Conservation (phyloP, 495 filamentous ascomycete species). For the Geopyxis carbonaria region DNA sequence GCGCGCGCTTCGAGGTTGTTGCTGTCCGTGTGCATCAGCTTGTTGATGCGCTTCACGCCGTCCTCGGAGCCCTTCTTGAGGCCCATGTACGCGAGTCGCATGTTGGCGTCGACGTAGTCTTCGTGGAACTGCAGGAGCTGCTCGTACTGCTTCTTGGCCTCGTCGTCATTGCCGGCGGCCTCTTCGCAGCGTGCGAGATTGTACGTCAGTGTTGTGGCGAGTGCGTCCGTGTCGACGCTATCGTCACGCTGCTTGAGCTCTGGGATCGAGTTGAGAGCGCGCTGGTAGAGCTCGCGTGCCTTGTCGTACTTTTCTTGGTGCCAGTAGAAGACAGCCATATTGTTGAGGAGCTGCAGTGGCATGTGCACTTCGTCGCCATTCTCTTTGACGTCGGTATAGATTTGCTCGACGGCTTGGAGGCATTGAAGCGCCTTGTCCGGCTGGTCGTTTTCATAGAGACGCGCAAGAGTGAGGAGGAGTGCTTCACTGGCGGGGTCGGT, state of each 20-base stretch:
- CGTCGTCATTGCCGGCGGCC: constrained; percentile 57
- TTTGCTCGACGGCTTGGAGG: constrained; percentile 53
- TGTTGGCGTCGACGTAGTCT: constrained; percentile 81
- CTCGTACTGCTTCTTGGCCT: constrained; percentile 76
- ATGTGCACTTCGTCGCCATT: constrained; percentile 46
- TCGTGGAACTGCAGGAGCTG: constrained; percentile 61
- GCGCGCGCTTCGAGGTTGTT: constrained; percentile 78
- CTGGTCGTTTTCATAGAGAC: constrained; percentile 68
- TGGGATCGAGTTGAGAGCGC: constrained; percentile 58
- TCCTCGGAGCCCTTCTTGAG: constrained; percentile 73
- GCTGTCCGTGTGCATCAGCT: constrained; percentile 62
- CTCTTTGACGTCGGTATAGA: constrained; percentile 39
- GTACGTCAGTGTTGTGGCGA: constrained; percentile 86
- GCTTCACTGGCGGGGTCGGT: constrained; percentile 61
- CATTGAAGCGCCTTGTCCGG: constrained; percentile 87
- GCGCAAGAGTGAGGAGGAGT: constrained; percentile 79
- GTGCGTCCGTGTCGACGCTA: constrained; percentile 63
- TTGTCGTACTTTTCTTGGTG: constrained; percentile 63
- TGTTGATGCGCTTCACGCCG: constrained; percentile 64
- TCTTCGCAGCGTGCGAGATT: constrained; percentile 96
- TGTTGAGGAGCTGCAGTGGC: constrained; percentile 84
- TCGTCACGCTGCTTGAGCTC: constrained; percentile 50
- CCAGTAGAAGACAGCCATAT: constrained; percentile 89
- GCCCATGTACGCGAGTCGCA: constrained; percentile 73
- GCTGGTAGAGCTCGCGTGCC: constrained; percentile 76